These are phyloP conservation scores for Backusella westeae DNA, from an alignment of 192 early-diverging fungal species.

Conservation along the genomic window DNA sequence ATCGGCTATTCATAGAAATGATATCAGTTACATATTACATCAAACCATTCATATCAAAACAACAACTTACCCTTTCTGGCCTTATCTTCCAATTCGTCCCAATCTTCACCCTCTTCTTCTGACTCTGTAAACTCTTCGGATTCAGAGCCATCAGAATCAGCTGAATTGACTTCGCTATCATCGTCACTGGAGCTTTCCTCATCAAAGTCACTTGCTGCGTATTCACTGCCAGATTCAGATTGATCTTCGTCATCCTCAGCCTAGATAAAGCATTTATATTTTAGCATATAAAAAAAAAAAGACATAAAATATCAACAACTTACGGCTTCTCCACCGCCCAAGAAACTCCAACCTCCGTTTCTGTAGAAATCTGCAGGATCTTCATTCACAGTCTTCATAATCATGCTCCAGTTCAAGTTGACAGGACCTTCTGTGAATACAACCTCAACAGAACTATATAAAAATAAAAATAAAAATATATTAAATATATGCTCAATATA, in stretches of 20 bases:
- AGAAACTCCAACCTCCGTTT: slow-evolving; percentile 92
- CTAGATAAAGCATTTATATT: slow-evolving; percentile 12
- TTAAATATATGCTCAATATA: neutral
- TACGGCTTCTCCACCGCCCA: slow-evolving; percentile 66
- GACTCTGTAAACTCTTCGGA: slow-evolving; percentile 59
- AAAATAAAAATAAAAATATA: neutral
- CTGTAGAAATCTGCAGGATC: slow-evolving; percentile 90
- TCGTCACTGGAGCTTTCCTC: slow-evolving; percentile 52
- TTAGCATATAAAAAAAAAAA: neutral
- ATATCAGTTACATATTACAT: slow-evolving; percentile 12
- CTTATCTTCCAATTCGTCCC: slow-evolving; percentile 82
- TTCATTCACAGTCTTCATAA: slow-evolving; percentile 97
- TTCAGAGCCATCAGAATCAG: slow-evolving; percentile 52
- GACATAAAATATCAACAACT: slow-evolving; percentile 9
- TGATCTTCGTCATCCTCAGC: slow-evolving; percentile 55
- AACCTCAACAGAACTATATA: slow-evolving; percentile 79
- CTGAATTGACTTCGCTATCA: slow-evolving; percentile 59
- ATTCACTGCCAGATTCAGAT: slow-evolving; percentile 59
- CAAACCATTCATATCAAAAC: neutral
- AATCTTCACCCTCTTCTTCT: slow-evolving; percentile 51
- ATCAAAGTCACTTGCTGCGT: slow-evolving; percentile 57
- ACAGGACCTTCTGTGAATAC: slow-evolving; percentile 91
- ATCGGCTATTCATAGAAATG: slow-evolving; percentile 14
- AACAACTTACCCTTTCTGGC: slow-evolving; percentile 53
- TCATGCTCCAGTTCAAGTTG: slow-evolving; percentile 92